Base-by-base conservation (phyloP, 768 basidiomycete species). In the Rhodotorula babjevae region DNA sequence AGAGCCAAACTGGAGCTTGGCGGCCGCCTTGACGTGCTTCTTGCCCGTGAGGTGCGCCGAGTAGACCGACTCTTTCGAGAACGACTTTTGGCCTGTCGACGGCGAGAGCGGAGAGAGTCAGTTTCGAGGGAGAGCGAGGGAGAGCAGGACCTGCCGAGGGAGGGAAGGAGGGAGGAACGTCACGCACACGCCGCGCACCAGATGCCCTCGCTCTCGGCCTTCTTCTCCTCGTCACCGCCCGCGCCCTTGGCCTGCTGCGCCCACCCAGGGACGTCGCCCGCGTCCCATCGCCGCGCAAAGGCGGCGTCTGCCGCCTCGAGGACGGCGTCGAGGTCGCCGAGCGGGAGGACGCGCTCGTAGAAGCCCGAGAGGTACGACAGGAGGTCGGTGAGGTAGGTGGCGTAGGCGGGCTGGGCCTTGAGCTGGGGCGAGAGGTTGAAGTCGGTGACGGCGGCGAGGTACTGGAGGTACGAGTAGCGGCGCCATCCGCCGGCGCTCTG, bases 51-150 rank as follows among this genome's bases (percentile, higher is more conserved):
- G 81, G 80, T 98, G 96, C 4, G 93, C 93, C 73, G 96, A 91
- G 80, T 93, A 99, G 16, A 99, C 96, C 0, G 96, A 97, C 81
- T 97, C 92, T 81, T 97, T 99, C 21, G 94, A 87, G 81, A 98
- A 98, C 68, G 86, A 84, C 80, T 94, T 96, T 82, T 97, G 93
- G 80, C 94, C 94, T 97, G 78, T 36, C 36, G 36, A 36, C 5
- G 9, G 5, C 4, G 36, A 36, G 36, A 36, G 36, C n/a, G 9
- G 36, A 36, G 5, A 36, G 36, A 9, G 36, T 36, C 36, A 36
- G 36, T 36, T n/a, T n/a, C n/a, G n/a, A n/a, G 36, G 5, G 36
- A 9, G 36, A 36, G 5, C 36, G 9, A 36, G 36, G 36, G 9
- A 9, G 36, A 36, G 36, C 36, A 52, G 55, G 52, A 46, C 65